Evolutionary conservation across 257 asterid genomes (phyloP).

Genomic region (Penstemon eatonii): DNA sequence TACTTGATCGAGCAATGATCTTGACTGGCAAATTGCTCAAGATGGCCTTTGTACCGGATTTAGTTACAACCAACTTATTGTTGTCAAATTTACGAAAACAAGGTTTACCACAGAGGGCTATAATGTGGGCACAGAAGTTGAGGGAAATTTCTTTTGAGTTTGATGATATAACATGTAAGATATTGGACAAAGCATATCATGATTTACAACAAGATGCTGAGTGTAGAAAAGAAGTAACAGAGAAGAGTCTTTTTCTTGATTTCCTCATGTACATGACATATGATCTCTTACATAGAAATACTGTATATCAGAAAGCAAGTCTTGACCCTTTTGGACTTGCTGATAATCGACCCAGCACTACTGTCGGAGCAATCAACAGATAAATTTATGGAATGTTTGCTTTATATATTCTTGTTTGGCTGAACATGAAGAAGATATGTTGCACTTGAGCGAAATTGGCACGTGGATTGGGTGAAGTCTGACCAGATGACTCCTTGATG

Average conservation of each 20-base stretch:
- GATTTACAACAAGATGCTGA: constrained; percentile 54
- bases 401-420: constrained; percentile 13
- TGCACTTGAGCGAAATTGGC: constrained; percentile 21
- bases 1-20: constrained; percentile 83
- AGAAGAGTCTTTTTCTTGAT: constrained; percentile 74
- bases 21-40: constrained; percentile 82
- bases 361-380: constrained; percentile 37
- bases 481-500: constrained; percentile 20
- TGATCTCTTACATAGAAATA: constrained; percentile 58
- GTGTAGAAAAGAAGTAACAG: constrained; percentile 47
- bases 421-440: constrained; percentile 18
- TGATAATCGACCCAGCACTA: constrained; percentile 34
- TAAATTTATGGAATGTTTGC: constrained; percentile 31
- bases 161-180: constrained; percentile 69
- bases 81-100: constrained; percentile 80
- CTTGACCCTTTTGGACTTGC: constrained; percentile 33
- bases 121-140: constrained; percentile 86
- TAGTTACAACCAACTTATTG: constrained; percentile 67
- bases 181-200: constrained; percentile 59
- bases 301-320: constrained; percentile 30
- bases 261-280: constrained; percentile 85
- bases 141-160: constrained; percentile 71
- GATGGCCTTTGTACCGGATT: constrained; percentile 82
- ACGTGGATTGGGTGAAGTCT: constrained; percentile 11
- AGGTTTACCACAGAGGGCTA: constrained; percentile 76